Evolutionary conservation across 257 asterid genomes (phyloP).

Genomic region (Primulina huaijiensis): DNA sequence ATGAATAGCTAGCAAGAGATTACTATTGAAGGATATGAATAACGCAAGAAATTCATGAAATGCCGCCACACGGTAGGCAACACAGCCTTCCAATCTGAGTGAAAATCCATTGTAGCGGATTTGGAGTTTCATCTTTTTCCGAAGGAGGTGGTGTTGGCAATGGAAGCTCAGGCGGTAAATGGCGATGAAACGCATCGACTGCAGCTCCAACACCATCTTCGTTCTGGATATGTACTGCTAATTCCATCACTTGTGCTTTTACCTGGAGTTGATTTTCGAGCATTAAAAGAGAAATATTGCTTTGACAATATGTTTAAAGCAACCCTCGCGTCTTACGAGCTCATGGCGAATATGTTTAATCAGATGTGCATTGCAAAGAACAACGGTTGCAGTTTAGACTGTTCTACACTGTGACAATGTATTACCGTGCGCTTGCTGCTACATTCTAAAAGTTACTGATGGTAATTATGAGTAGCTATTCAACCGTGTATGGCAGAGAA

Average conservation of each 20-base stretch:
- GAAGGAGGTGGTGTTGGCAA: constrained; percentile 40
- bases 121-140: constrained; percentile 46
- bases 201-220: constrained; percentile 97
- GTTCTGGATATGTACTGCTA: constrained; percentile 54
- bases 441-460: too few species aligned
- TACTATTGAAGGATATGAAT: neutral
- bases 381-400: neutral
- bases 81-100: constrained; percentile 68
- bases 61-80: constrained; percentile 48
- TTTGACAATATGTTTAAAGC: neutral
- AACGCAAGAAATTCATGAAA: neutral
- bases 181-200: constrained; percentile 86
- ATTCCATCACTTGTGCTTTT: constrained; percentile 66
- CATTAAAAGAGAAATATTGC: neutral
- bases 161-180: constrained; percentile 71
- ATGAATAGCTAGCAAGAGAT: neutral
- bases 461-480: too few species aligned
- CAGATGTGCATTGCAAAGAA: neutral
- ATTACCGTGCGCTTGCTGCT: neutral
- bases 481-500: neutral
- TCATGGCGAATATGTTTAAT: neutral
- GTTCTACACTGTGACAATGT: too few species aligned
- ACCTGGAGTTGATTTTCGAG: constrained; percentile 44
- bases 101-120: constrained; percentile 81
- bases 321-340: neutral